Conservation (phyloP, 768 basidiomycete genomes). For the Rhodosporidiobolus sp. region DNA sequence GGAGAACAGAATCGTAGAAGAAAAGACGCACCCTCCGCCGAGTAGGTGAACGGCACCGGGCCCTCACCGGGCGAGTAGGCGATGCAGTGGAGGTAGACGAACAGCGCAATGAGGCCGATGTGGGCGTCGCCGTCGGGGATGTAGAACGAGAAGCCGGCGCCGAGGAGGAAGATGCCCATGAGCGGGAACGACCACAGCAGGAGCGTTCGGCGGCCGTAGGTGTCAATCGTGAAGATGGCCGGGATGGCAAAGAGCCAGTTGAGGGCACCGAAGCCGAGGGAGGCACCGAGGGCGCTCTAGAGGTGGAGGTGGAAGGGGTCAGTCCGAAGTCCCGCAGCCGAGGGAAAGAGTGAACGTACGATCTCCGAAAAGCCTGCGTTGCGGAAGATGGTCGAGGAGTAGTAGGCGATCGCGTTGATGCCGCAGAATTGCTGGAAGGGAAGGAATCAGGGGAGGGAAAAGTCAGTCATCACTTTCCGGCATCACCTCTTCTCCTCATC, state of each 20-base stretch:
- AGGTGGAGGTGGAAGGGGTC: conserved; percentile 19
- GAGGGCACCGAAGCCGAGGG: conserved; percentile 15
- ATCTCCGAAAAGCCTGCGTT: background rate
- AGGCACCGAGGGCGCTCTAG: conserved; percentile 28
- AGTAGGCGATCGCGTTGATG: conserved; percentile 46
- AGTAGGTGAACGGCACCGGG: conserved; percentile 44
- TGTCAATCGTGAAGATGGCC: conserved; percentile 25
- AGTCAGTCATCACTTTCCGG: background rate
- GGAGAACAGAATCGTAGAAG: no score
- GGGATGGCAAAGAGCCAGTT: conserved; percentile 15
- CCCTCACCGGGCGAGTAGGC: conserved; percentile 40
- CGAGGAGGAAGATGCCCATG: conserved; percentile 71
- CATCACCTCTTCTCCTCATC: background rate
- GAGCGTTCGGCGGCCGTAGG: conserved; percentile 68
- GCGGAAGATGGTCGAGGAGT: conserved; percentile 38
- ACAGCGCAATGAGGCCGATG: conserved; percentile 9
- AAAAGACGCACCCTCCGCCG: conserved; percentile 34
- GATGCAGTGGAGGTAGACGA: conserved; percentile 36
- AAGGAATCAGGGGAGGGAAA: conserved; percentile 66
- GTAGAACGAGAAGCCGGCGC: conserved; percentile 51
- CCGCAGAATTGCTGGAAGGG: conserved; percentile 52
- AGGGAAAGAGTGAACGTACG: background rate
- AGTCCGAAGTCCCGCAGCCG: background rate
- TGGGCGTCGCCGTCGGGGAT: conserved; percentile 34
- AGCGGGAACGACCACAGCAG: conserved; percentile 72